These are phyloP conservation scores for Pulveroboletus ravenelii DNA, from an alignment of 768 basidiomycete genomes.

Conservation along the genomic window DNA sequence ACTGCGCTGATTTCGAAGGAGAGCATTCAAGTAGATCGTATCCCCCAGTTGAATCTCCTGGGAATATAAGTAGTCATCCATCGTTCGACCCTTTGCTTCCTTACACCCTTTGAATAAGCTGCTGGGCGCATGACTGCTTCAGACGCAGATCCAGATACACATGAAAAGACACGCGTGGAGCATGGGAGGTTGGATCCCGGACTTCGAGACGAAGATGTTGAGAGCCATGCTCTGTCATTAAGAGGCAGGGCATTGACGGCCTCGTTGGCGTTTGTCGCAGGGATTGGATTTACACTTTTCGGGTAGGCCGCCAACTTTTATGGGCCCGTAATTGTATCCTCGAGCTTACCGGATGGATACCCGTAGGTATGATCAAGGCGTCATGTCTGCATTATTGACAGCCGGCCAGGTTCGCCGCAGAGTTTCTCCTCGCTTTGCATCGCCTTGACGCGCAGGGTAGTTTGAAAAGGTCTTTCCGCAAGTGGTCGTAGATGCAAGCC, in stretches of 20 bases:
- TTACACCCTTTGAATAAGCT: neutral
- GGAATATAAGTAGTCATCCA: too few species aligned
- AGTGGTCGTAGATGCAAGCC: conserved; percentile 39
- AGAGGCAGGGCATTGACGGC: conserved; percentile 41
- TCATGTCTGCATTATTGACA: conserved; percentile 63
- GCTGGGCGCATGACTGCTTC: conserved; percentile 4
- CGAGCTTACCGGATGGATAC: neutral
- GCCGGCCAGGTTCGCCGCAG: conserved; percentile 40
- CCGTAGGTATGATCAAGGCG: conserved; percentile 61
- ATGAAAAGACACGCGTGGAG: conserved; percentile 7
- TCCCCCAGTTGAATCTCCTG: too few species aligned
- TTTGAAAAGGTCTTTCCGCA: conserved; percentile 59
- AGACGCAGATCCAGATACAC: neutral
- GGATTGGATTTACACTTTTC: conserved; percentile 59
- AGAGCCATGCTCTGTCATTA: conserved; percentile 12
- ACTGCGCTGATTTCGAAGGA: too few species aligned
- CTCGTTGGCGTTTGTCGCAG: conserved; percentile 52
- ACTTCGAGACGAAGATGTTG: neutral
- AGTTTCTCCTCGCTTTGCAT: neutral
- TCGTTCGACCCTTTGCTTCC: neutral
- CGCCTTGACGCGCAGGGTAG: conserved; percentile 23
- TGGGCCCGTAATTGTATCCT: neutral
- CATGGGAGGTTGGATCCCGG: neutral
- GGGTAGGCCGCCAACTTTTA: conserved; percentile 29
- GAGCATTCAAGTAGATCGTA: too few species aligned